Conservation (phyloP, 208 protist species). For the Balamuthia mandrillaris region DNA sequence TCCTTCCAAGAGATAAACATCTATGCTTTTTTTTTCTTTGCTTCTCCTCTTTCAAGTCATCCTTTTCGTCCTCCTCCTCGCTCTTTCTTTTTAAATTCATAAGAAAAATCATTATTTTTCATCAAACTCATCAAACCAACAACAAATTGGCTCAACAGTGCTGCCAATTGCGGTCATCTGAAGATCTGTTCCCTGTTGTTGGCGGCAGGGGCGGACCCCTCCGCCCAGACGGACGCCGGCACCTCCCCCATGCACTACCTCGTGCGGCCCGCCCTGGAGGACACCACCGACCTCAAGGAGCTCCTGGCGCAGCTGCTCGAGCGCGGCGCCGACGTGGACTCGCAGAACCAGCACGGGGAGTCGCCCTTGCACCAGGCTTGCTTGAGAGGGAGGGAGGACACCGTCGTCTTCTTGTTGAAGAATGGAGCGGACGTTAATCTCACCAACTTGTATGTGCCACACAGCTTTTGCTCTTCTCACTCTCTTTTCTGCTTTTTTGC, state of each 20-base stretch:
- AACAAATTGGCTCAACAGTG: too few species aligned
- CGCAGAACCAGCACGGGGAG: constrained; percentile 57
- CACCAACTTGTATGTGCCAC: not conserved
- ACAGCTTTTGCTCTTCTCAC: not conserved
- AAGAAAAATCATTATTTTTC: too few species aligned
- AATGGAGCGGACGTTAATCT: constrained; percentile 24
- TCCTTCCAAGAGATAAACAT: not conserved
- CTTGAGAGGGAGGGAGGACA: constrained; percentile 41
- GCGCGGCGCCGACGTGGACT: constrained; percentile 55
- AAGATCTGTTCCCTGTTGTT: constrained; percentile 16
- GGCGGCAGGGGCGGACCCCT: not conserved
- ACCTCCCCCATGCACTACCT: constrained; percentile 56
- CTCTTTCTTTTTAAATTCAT: not conserved
- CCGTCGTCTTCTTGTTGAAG: constrained; percentile 16
- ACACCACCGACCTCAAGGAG: constrained; percentile 45
- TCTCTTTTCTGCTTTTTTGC: not conserved
- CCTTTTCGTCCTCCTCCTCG: not conserved
- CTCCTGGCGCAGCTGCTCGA: constrained; percentile 52
- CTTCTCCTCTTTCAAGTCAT: not conserved
- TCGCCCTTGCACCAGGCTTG: constrained; percentile 56
- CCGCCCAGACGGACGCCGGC: constrained; percentile 12
- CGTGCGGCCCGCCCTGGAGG: constrained; percentile 46
- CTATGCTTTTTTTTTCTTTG: not conserved
- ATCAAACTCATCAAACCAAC: too few species aligned
- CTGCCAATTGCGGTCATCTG: constrained; percentile 13